Evolutionary conservation across 495 filamentous ascomycete species (phyloP), one percentile per base, ranked within the genome.

Genomic region (Parathielavia appendiculata): DNA sequence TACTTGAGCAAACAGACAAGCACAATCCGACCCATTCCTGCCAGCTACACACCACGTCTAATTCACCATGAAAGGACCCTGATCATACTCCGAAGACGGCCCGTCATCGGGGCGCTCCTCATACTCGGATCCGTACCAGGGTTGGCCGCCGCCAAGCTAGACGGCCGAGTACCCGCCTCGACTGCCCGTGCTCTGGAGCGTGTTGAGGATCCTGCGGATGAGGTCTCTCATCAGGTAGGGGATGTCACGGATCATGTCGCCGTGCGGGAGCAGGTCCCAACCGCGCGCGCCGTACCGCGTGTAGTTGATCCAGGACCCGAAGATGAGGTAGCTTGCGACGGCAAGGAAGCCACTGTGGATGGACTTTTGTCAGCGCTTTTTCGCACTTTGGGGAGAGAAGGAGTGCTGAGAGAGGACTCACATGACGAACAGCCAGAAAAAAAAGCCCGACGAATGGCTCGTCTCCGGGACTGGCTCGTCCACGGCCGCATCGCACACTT

Each of bases 291-390:
- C 92, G 70, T 95, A 95, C 57, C 91, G 90, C 78, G 90, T 97
- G 80, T 97, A 97, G 76, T 97, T 97, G 63, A 97, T 85, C 93
- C 93, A 98, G 22, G 91, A 95, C 66, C 91, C 91, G 66, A 97
- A 97, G 71, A 98, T 96, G 62, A 98, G 85, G 73, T 98, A 98
- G 20, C 95, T 76, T 16, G 93, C 91, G 17, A 84, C 82, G 46
- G 81, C 83, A 47, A 97, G 81, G 81, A 98, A 98, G 67, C 87
- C 71, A 60, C 92, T 92, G 62, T 56, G 14, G 13, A 34, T 22
- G 13, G 26, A 22, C 8, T 22, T 13, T 9, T n/a, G n/a, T 45
- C 41, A 12, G 41, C 19, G 6, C 8, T 7, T 4, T 1, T 17
- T 51, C n/a, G 30, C 52, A 54, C 49, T 44, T n/a, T 50, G 57